Conservation (phyloP, 257 asterid species). For the Datura wrightii region DNA sequence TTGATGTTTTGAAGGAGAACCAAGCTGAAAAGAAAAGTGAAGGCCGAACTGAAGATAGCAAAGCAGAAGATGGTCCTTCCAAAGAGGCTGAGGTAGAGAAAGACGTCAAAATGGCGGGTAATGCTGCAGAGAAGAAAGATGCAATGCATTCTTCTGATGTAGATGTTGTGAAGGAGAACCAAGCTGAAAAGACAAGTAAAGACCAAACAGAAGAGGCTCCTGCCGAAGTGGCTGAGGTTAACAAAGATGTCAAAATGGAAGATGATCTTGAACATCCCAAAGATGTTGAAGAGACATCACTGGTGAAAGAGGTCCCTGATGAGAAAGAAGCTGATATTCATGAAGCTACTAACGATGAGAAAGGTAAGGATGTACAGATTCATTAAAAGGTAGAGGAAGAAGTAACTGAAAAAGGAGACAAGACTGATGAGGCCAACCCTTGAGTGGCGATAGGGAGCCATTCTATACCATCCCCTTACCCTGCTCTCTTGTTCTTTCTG, state of each 20-base stretch:
- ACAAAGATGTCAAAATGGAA: slow-evolving; percentile 33
- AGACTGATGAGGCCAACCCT: slow-evolving; percentile 34
- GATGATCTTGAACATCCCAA: not conserved
- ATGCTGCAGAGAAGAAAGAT: slow-evolving; percentile 35
- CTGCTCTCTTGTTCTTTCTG: slow-evolving; percentile 16
- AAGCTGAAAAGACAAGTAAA: slow-evolving; percentile 1
- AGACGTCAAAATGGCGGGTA: slow-evolving; percentile 30
- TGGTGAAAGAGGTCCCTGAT: slow-evolving; percentile 14
- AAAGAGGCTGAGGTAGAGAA: slow-evolving; percentile 31
- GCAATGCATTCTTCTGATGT: slow-evolving; percentile 19
- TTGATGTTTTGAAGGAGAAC: not conserved
- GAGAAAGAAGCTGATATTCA: slow-evolving; percentile 31
- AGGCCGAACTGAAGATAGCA: not conserved
- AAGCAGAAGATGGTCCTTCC: slow-evolving; percentile 15
- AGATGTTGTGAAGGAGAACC: not conserved
- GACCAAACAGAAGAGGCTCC: slow-evolving; percentile 15
- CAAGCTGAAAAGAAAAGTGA: slow-evolving; percentile 28
- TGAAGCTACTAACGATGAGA: slow-evolving; percentile 32
- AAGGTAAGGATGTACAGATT: not conserved
- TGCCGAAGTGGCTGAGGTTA: slow-evolving; percentile 24
- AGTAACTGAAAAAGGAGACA: slow-evolving; percentile 36
- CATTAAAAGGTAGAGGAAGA: slow-evolving; percentile 38
- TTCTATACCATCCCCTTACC: not conserved
- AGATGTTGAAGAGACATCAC: slow-evolving; percentile 9
- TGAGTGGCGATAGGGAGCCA: slow-evolving; percentile 27